Evolutionary conservation across 192 early-diverging fungal genomes (phyloP).

Genomic region (Geranomyces michiganensis): DNA sequence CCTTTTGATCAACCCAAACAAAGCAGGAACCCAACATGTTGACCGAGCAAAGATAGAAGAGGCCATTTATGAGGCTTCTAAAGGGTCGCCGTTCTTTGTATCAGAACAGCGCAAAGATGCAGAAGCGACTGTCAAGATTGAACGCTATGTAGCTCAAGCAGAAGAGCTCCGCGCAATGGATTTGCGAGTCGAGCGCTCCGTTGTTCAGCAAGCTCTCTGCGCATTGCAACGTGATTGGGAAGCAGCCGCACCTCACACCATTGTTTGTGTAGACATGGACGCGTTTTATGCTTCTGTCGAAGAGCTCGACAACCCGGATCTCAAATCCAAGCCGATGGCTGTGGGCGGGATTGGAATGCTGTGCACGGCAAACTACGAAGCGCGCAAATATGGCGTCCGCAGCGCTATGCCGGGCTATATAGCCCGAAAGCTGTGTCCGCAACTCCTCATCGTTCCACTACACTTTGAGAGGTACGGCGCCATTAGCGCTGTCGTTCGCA

Average conservation of each 20-base stretch:
- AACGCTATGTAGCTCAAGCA: conserved; percentile 42
- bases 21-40: conserved; percentile 51
- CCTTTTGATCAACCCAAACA: conserved; percentile 36
- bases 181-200: conserved; percentile 36
- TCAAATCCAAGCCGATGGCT: conserved; percentile 64
- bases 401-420: conserved; percentile 71
- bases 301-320: conserved; percentile 64
- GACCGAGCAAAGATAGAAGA: conserved; percentile 55
- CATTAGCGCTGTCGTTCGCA: conserved; percentile 48
- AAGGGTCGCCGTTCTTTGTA: conserved; percentile 60
- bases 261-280: conserved; percentile 70
- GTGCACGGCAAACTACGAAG: conserved; percentile 69
- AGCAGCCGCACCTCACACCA: conserved; percentile 37
- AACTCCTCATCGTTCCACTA: conserved; percentile 53
- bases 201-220: conserved; percentile 45
- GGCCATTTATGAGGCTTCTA: conserved; percentile 64
- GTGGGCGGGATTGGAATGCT: conserved; percentile 62
- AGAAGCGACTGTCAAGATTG: conserved; percentile 41
- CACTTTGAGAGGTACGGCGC: conserved; percentile 58
- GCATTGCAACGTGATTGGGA: conserved; percentile 50
- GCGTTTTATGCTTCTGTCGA: conserved; percentile 75
- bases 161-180: conserved; percentile 41
- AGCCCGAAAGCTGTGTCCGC: conserved; percentile 60
- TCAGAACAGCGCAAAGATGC: conserved; percentile 52
- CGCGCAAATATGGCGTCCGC: conserved; percentile 63